A percentile compares a stretch with the other conserved stretches of the same genome.
phyloP scores from a whole-genome alignment of 306 rosid species.

The Pyrus betulifolia region DNA sequence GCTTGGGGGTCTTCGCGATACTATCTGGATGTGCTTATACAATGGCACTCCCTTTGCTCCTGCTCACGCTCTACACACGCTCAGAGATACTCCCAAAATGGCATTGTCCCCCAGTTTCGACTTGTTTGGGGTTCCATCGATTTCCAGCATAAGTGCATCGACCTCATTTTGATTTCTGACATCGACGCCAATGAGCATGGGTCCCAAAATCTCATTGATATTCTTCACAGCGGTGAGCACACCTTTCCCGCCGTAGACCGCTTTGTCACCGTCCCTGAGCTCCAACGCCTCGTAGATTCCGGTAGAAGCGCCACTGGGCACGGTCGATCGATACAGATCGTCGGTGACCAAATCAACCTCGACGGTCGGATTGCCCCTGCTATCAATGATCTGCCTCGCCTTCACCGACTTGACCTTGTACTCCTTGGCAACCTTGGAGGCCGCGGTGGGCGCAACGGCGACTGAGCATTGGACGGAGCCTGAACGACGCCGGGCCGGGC shows the following conservation, averaged over 20 bases:
- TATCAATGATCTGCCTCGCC: conserved; percentile 93
- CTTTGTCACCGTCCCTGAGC: conserved; percentile 82
- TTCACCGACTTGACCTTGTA: conserved; percentile 55
- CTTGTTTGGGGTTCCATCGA: conserved; percentile 95
- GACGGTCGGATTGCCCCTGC: conserved; percentile 94
- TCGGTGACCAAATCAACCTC: conserved; percentile 92
- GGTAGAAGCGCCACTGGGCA: conserved; percentile 96
- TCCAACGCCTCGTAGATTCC: conserved; percentile 97
- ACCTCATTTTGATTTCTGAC: conserved; percentile 87
- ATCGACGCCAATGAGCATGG: conserved; percentile 80
- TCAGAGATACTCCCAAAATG: conserved; percentile 85
- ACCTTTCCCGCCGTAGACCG: conserved; percentile 87
- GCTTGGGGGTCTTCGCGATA: too few species aligned
- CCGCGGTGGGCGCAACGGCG: conserved; percentile 31
- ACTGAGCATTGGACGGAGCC: conserved; percentile 42
- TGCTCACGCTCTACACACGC: conserved; percentile 94
- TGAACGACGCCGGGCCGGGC: not conserved
- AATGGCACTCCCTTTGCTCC: conserved; percentile 89
- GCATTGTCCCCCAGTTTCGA: conserved; percentile 96
- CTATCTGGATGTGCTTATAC: conserved; percentile 86
- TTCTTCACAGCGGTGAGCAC: conserved; percentile 79
- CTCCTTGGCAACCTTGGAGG: conserved; percentile 27
- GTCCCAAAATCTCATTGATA: conserved; percentile 68
- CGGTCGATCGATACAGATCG: conserved; percentile 82
- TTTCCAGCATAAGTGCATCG: conserved; percentile 87